Percentiles rank a stretch among this genome's conserved stretches.
phyloP scores from a whole-genome alignment of 2,329 filamentous ascomycete species.

The Fusarium coicis region DNA sequence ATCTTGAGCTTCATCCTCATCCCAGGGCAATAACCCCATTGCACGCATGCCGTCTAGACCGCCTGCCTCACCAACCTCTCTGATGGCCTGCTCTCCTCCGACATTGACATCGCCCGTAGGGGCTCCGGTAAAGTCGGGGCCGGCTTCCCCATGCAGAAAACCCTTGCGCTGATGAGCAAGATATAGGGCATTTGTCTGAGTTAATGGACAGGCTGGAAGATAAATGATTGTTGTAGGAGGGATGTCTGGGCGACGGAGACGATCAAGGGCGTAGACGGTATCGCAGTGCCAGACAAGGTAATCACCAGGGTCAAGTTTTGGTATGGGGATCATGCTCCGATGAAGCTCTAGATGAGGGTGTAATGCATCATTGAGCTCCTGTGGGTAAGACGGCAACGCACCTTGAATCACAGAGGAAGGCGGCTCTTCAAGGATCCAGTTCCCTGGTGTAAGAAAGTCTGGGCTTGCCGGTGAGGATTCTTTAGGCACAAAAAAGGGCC shows the following conservation, averaged over 20 bases:
- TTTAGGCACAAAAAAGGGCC: conserved; percentile 73
- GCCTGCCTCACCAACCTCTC: conserved; percentile 53
- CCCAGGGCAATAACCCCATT: conserved; percentile 56
- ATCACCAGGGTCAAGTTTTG: conserved; percentile 75
- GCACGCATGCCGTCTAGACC: conserved; percentile 54
- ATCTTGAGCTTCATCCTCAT: conserved; percentile 49
- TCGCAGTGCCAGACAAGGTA: conserved; percentile 82
- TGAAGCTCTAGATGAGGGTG: conserved; percentile 77
- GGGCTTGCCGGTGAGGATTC: conserved; percentile 53
- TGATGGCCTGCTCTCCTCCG: conserved; percentile 50
- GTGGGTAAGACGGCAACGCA: conserved; percentile 72
- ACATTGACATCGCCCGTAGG: conserved; percentile 49
- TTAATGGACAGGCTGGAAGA: conserved; percentile 55
- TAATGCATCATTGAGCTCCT: conserved; percentile 71
- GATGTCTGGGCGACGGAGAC: conserved; percentile 34
- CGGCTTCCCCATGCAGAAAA: conserved; percentile 55
- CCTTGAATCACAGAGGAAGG: conserved; percentile 71
- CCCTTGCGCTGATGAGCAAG: conserved; percentile 55
- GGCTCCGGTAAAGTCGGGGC: conserved; percentile 53
- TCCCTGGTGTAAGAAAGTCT: conserved; percentile 56
- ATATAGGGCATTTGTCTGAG: conserved; percentile 56
- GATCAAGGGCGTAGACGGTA: conserved; percentile 76
- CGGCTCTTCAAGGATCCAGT: conserved; percentile 64
- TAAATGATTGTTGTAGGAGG: conserved; percentile 50
- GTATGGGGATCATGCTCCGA: conserved; percentile 75